Evolutionary conservation across 169 alveolate genomes (phyloP).

Genomic region (Plasmodium billcollinsi): DNA sequence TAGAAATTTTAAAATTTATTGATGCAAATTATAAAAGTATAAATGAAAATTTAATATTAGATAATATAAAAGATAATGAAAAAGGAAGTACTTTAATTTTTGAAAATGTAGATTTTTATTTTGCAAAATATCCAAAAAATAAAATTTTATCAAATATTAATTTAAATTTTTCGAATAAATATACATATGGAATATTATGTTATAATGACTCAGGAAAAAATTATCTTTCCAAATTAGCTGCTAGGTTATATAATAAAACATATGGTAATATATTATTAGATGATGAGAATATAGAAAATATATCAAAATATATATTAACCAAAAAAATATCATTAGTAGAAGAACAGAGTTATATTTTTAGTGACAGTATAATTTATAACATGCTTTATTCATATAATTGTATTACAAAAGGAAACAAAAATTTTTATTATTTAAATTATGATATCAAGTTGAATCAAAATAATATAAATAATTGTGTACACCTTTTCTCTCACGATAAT

Average conservation of each 20-base stretch:
- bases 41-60: slow-evolving; percentile 64
- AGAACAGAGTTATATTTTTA: slow-evolving; percentile 51
- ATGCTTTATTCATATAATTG: slow-evolving; percentile 63
- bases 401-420: slow-evolving; percentile 15
- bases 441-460: slow-evolving; percentile 22
- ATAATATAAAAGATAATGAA: slow-evolving; percentile 50
- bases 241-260: slow-evolving; percentile 41
- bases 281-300: slow-evolving; percentile 60
- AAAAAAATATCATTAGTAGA: slow-evolving; percentile 66
- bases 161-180: slow-evolving; percentile 23
- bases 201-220: slow-evolving; percentile 58
- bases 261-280: slow-evolving; percentile 53
- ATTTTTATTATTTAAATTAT: slow-evolving; percentile 32
- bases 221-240: slow-evolving; percentile 34
- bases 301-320: slow-evolving; percentile 60
- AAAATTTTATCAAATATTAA: slow-evolving; percentile 71
- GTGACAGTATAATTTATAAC: slow-evolving; percentile 48
- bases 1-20: slow-evolving; percentile 60
- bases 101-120: slow-evolving; percentile 67
- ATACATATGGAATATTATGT: slow-evolving; percentile 63
- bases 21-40: slow-evolving; percentile 63
- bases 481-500: slow-evolving; percentile 33
- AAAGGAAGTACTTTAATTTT: slow-evolving; percentile 56
- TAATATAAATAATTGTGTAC: slow-evolving; percentile 52
- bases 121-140: slow-evolving; percentile 70